Percentiles rank a stretch among this genome's conserved stretches.
Evolutionary conservation across 2,329 filamentous ascomycete genomes (phyloP).

Genomic region (Talaromyces pinophilus): DNA sequence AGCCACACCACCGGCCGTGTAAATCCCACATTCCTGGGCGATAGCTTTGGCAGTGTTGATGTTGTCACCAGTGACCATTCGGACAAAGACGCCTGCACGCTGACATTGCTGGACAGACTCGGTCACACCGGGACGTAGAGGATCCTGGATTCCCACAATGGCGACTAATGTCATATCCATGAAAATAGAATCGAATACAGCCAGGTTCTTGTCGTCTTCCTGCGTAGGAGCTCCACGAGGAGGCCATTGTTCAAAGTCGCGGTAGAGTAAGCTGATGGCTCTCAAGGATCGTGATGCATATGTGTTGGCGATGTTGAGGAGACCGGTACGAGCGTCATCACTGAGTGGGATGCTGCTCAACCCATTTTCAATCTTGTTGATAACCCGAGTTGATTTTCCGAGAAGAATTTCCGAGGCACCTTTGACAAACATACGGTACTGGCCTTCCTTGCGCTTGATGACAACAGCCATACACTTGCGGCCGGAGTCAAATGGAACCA

Average conservation of each 20-base stretch:
- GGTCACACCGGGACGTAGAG: slow-evolving; percentile 71
- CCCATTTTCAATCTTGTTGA: slow-evolving; percentile 62
- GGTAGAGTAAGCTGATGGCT: slow-evolving; percentile 81
- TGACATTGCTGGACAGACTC: slow-evolving; percentile 74
- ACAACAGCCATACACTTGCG: slow-evolving; percentile 72
- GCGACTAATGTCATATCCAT: slow-evolving; percentile 67
- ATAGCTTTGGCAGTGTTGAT: slow-evolving; percentile 77
- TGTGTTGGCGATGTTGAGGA: slow-evolving; percentile 69
- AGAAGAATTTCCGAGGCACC: slow-evolving; percentile 56
- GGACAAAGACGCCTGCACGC: slow-evolving; percentile 73
- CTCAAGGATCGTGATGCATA: slow-evolving; percentile 80
- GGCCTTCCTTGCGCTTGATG: slow-evolving; percentile 56
- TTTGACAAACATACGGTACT: slow-evolving; percentile 59
- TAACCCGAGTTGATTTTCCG: slow-evolving; percentile 52
- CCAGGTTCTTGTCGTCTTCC: slow-evolving; percentile 61
- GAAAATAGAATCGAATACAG: slow-evolving; percentile 68
- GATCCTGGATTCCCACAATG: slow-evolving; percentile 79
- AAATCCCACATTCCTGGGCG: slow-evolving; percentile 75
- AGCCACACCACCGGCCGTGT: slow-evolving; percentile 66
- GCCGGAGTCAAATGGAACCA: slow-evolving; percentile 62
- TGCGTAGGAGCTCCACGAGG: slow-evolving; percentile 61
- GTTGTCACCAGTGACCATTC: slow-evolving; percentile 87
- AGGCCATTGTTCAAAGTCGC: slow-evolving; percentile 83
- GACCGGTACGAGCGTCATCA: slow-evolving; percentile 56
- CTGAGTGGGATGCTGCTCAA: slow-evolving; percentile 56